These are phyloP conservation scores for Fusarium neocosmosporiellum DNA, from an alignment of 2,329 filamentous ascomycete species.

Conservation along the genomic window DNA sequence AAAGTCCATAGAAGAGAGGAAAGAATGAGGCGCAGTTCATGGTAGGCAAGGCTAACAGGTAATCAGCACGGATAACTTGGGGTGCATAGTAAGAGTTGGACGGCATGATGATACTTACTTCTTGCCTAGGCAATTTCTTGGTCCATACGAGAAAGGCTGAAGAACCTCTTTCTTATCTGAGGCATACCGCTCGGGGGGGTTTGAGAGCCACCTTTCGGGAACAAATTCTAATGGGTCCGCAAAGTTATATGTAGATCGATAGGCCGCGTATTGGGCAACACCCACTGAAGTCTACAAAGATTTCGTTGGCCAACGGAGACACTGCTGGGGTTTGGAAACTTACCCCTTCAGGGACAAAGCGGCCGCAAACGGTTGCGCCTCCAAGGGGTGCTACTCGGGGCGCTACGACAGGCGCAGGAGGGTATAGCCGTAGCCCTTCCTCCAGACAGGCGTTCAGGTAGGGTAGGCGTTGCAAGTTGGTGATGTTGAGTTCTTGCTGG, in stretches of 20 bases:
- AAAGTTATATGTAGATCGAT: neutral
- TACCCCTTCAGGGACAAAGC: neutral
- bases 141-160: neutral
- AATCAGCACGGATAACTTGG: neutral
- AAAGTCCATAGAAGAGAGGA: neutral
- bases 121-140: neutral
- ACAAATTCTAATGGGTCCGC: neutral
- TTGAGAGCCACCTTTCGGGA: neutral
- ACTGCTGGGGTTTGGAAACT: neutral
- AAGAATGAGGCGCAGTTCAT: neutral
- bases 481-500: neutral
- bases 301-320: neutral
- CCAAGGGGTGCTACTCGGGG: neutral
- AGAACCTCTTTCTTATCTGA: neutral
- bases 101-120: neutral
- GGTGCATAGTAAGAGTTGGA: neutral
- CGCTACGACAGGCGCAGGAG: neutral
- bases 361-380: neutral
- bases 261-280: neutral
- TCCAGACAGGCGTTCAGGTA: slow-evolving; percentile 1
- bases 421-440: neutral
- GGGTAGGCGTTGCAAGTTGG: neutral
- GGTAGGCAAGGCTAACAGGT: neutral
- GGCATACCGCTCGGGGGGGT: neutral
- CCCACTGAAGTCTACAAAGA: neutral